Evolutionary conservation across 495 filamentous ascomycete genomes (phyloP).

Genomic region (Niebla homalea): DNA sequence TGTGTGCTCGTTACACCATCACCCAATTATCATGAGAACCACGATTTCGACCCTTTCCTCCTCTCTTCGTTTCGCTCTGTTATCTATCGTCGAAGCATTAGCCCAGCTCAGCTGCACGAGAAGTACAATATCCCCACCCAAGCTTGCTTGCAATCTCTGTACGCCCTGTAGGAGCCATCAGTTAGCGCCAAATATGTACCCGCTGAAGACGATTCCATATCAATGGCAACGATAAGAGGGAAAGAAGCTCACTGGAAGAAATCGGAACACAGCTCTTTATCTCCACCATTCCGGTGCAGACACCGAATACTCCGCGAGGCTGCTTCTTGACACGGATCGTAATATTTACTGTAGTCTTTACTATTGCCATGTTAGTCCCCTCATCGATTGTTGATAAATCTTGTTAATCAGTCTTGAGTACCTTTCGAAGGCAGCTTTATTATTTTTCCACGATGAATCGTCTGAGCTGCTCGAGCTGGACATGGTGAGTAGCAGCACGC

Average conservation of each 20-base stretch:
- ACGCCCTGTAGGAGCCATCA: constrained; percentile 45
- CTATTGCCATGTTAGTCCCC: constrained; percentile 30
- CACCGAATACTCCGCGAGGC: constrained; percentile 74
- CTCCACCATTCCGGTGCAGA: constrained; percentile 71
- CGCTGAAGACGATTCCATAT: constrained; percentile 1
- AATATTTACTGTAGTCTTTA: constrained; percentile 72
- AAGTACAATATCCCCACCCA: constrained; percentile 50
- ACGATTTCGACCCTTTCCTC: constrained; percentile 16
- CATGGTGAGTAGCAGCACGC: neutral
- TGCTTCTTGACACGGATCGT: constrained; percentile 92
- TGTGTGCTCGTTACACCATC: no score
- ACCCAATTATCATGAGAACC: neutral
- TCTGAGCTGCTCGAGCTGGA: neutral
- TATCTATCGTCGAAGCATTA: constrained; percentile 23
- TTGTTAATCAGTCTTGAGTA: neutral
- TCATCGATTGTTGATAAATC: neutral
- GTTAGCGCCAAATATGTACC: neutral
- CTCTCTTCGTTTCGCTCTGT: constrained; percentile 38
- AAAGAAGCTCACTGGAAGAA: constrained; percentile 68
- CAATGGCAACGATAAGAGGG: neutral
- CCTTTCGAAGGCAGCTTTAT: constrained; percentile 13
- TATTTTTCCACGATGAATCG: constrained; percentile 14
- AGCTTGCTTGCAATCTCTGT: constrained; percentile 85
- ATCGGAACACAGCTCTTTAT: constrained; percentile 76
- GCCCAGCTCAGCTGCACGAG: neutral